phyloP scores from a whole-genome alignment of 2,329 filamentous ascomycete genomes.

The Mycosphaerelloides madeirae region DNA sequence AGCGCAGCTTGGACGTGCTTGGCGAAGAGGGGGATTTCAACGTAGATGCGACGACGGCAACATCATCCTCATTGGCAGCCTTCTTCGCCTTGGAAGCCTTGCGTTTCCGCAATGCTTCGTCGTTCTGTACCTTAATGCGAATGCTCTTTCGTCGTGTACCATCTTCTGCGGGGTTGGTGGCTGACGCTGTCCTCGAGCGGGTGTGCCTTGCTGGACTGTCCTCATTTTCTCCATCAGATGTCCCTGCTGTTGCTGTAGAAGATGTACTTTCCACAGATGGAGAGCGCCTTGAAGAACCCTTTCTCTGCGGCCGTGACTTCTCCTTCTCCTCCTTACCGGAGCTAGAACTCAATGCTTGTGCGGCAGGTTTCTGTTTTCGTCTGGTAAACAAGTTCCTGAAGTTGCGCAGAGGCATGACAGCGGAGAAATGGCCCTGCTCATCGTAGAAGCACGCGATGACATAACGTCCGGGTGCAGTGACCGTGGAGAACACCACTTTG shows the following conservation, averaged over 20 bases:
- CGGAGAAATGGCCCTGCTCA: slow-evolving; percentile 70
- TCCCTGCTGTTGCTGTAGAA: slow-evolving; percentile 56
- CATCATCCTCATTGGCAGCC: slow-evolving; percentile 30
- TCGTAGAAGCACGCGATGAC: slow-evolving; percentile 79
- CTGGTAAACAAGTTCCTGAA: slow-evolving; percentile 49
- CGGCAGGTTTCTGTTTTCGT: slow-evolving; percentile 29
- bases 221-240: slow-evolving; percentile 58
- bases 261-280: slow-evolving; percentile 35
- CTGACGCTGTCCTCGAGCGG: slow-evolving; percentile 57
- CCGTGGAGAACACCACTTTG: slow-evolving; percentile 70
- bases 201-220: slow-evolving; percentile 51
- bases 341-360: slow-evolving; percentile 28
- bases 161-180: slow-evolving; percentile 53
- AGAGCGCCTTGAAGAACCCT: slow-evolving; percentile 35
- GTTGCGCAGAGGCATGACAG: slow-evolving; percentile 66
- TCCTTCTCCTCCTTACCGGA: slow-evolving; percentile 29
- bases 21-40: slow-evolving; percentile 93
- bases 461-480: slow-evolving; percentile 77
- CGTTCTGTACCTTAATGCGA: slow-evolving; percentile 81
- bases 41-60: slow-evolving; percentile 58
- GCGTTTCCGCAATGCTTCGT: slow-evolving; percentile 68
- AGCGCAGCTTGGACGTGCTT: slow-evolving; percentile 61
- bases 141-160: slow-evolving; percentile 71
- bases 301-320: slow-evolving; percentile 29
- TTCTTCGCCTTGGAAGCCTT: slow-evolving; percentile 59